Evolutionary conservation across 2,329 filamentous ascomycete genomes (phyloP).

Genomic region (Botrytis fabae): DNA sequence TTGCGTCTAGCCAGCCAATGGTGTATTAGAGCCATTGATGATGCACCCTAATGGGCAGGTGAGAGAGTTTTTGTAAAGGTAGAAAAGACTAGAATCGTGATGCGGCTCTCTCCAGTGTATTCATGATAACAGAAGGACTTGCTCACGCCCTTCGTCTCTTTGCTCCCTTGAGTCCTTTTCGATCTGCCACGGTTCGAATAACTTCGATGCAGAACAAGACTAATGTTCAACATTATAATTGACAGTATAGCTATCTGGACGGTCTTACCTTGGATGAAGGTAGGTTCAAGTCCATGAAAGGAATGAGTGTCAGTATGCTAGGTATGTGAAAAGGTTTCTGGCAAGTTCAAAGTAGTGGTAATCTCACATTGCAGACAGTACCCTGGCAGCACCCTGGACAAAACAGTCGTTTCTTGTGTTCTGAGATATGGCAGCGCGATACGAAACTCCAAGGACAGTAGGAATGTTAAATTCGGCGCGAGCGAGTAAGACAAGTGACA

Average conservation of each 20-base stretch:
- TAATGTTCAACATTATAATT: neutral
- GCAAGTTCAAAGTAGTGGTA: neutral
- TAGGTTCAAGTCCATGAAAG: neutral
- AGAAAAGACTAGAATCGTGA: neutral
- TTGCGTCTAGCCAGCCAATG: neutral
- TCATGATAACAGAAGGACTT: neutral
- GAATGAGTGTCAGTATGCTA: too few relatives aligned
- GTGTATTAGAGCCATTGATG: neutral
- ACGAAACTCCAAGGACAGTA: too few relatives aligned
- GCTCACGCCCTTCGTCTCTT: neutral
- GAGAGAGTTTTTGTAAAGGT: accelerated
- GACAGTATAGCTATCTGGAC: neutral
- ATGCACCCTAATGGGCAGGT: neutral
- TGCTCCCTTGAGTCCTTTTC: neutral
- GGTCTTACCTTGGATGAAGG: too few relatives aligned
- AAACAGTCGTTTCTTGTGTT: neutral
- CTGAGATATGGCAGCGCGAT: neutral
- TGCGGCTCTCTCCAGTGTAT: neutral
- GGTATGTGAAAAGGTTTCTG: neutral
- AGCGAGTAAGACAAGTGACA: neutral
- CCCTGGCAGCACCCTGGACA: neutral
- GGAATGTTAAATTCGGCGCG: neutral
- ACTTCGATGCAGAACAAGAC: neutral
- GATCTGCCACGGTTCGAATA: too few relatives aligned
- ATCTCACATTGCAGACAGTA: neutral